A percentile compares a stretch with the other conserved stretches of the same genome.
These are phyloP conservation scores for Hortiboletus flavorubellus DNA, from an alignment of 768 basidiomycete species.

Conservation along the genomic window DNA sequence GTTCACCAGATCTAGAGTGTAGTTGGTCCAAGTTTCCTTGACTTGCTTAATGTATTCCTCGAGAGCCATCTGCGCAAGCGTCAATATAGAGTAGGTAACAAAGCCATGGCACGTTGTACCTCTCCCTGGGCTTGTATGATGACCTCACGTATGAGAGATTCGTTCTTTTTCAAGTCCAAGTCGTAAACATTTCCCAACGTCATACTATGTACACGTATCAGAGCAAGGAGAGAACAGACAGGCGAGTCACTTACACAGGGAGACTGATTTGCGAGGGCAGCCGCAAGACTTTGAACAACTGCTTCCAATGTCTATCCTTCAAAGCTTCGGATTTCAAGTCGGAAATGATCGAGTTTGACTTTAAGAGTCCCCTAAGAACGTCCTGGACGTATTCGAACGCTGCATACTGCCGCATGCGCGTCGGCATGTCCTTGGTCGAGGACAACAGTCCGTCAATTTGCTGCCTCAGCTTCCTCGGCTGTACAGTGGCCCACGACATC, in stretches of 20 bases:
- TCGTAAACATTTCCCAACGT: constrained; percentile 97
- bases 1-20: constrained; percentile 93
- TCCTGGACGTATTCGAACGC: constrained; percentile 99
- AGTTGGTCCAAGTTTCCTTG: constrained; percentile 95
- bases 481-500: constrained; percentile 85
- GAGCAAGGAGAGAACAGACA: constrained; percentile 9
- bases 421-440: constrained; percentile 99
- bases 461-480: constrained; percentile 91
- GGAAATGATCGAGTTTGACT: constrained; percentile 84
- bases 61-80: constrained; percentile 71
- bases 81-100: constrained; percentile 7
- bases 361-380: constrained; percentile 76
- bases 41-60: constrained; percentile 97
- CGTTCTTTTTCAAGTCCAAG: constrained; percentile 92
- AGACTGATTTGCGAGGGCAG: constrained; percentile 74
- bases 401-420: constrained; percentile 97
- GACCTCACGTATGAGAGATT: constrained; percentile 86
- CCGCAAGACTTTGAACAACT: constrained; percentile 86
- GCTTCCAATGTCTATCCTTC: constrained; percentile 98
- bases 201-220: constrained; percentile 54
- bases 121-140: constrained; percentile 98
- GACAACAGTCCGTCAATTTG: constrained; percentile 87
- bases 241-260: constrained; percentile 50
- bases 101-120: constrained; percentile 38
- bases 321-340: constrained; percentile 97